Evolutionary conservation across 306 rosid genomes (phyloP).

Genomic region (Cicer yamashitae): DNA sequence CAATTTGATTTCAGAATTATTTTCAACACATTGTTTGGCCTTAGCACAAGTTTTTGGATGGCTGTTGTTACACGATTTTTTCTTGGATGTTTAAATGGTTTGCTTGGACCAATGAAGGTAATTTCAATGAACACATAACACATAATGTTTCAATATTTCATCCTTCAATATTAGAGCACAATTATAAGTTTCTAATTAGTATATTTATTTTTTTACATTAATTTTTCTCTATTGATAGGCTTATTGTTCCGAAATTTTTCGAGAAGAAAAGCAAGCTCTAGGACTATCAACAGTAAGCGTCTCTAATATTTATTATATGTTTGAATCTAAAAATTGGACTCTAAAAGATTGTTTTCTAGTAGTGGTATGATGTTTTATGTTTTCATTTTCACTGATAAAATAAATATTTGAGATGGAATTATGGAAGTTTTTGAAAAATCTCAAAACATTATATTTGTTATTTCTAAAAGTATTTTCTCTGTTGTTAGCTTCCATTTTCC

Average conservation of each 20-base stretch:
- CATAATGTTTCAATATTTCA: background rate
- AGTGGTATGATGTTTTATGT: too few relatives aligned
- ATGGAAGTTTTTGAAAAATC: too few relatives aligned
- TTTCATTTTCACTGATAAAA: too few relatives aligned
- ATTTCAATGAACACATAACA: background rate
- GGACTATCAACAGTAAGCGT: conserved; percentile 76
- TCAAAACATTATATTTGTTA: too few relatives aligned
- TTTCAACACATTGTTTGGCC: conserved; percentile 85
- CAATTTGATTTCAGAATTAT: conserved; percentile 58
- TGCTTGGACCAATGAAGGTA: conserved; percentile 92
- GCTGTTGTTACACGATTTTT: conserved; percentile 72
- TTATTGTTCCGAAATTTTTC: conserved; percentile 67
- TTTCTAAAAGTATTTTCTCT: too few relatives aligned
- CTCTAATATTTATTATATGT: background rate
- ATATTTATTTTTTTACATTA: background rate
- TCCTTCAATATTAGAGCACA: background rate
- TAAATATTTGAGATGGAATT: too few relatives aligned
- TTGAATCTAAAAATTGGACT: too few relatives aligned
- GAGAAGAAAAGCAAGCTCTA: conserved; percentile 76
- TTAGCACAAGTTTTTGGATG: conserved; percentile 89
- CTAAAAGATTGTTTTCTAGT: too few relatives aligned
- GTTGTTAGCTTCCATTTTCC: too few relatives aligned
- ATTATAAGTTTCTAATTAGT: background rate
- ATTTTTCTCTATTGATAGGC: conserved; percentile 59
- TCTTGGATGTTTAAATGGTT: conserved; percentile 87